Evolutionary conservation across 441 rosid genomes (phyloP).

Genomic region (Arabidopsis lyrata): DNA sequence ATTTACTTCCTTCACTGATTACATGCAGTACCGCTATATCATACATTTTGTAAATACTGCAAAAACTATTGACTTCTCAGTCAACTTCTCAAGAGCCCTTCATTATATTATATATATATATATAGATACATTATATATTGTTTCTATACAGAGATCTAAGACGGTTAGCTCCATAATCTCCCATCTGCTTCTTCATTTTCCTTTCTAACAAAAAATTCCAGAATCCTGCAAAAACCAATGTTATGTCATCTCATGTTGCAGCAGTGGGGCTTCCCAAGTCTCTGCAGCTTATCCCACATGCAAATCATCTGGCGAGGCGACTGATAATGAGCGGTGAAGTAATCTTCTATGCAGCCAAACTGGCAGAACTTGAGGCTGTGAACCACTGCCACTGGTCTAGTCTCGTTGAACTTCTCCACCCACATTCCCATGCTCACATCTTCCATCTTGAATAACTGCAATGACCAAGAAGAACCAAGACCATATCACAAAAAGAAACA

Average conservation of each 20-base stretch:
- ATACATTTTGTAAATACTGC: slow-evolving; percentile 15
- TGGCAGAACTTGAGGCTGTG: slow-evolving; percentile 66
- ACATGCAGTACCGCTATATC: neutral
- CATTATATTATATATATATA: slow-evolving; percentile 32
- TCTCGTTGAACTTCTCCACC: slow-evolving; percentile 59
- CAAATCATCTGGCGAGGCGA: slow-evolving; percentile 75
- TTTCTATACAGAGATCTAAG: slow-evolving; percentile 53
- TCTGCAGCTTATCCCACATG: slow-evolving; percentile 69
- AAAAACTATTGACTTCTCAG: slow-evolving; percentile 15
- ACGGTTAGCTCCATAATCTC: slow-evolving; percentile 49
- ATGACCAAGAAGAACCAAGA: slow-evolving; percentile 13
- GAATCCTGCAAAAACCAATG: slow-evolving; percentile 13
- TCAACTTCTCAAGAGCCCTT: slow-evolving; percentile 42
- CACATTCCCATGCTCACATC: slow-evolving; percentile 89
- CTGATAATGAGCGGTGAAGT: slow-evolving; percentile 74
- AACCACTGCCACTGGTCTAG: slow-evolving; percentile 52
- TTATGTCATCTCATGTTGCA: slow-evolving; percentile 64
- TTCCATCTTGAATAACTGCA: slow-evolving; percentile 76
- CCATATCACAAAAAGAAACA: neutral
- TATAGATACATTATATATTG: slow-evolving; percentile 40
- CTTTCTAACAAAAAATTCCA: slow-evolving; percentile 19
- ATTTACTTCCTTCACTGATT: neutral
- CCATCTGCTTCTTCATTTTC: slow-evolving; percentile 40
- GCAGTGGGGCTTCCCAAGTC: slow-evolving; percentile 57
- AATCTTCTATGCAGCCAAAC: slow-evolving; percentile 67